Evolutionary conservation across 2,329 filamentous ascomycete species (phyloP).

Genomic region (Emmonsia crescens): DNA sequence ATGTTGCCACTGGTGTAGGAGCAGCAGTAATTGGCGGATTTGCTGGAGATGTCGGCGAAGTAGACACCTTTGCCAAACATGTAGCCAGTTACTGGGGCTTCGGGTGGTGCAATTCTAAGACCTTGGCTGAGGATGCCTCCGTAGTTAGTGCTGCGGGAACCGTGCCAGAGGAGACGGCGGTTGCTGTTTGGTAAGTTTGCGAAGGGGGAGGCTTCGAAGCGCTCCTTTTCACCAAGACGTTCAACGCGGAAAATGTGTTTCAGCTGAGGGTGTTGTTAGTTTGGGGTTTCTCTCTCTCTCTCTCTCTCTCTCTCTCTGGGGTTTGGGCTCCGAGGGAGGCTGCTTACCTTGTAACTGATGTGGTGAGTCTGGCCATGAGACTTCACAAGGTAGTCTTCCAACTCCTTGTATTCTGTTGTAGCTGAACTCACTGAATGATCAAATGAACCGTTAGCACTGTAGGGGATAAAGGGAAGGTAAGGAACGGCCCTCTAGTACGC

Average conservation of each 20-base stretch:
- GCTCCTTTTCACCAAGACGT: conserved; percentile 58
- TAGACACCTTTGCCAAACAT: conserved; percentile 92
- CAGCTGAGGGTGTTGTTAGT: conserved; percentile 32
- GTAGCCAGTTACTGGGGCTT: conserved; percentile 69
- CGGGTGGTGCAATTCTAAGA: conserved; percentile 69
- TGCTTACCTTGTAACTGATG: conserved; percentile 29
- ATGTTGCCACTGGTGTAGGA: conserved; percentile 52
- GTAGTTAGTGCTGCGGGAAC: conserved; percentile 71
- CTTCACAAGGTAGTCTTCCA: conserved; percentile 55
- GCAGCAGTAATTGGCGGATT: conserved; percentile 69
- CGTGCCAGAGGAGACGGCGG: conserved; percentile 76
- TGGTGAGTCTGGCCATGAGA: conserved; percentile 59
- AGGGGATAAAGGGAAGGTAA: not conserved
- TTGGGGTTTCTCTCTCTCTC: conserved; percentile 4
- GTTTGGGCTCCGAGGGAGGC: not conserved
- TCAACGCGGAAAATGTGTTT: conserved; percentile 75
- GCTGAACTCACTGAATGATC: conserved; percentile 38
- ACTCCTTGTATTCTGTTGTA: conserved; percentile 52
- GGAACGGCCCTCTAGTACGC: conserved; percentile 10
- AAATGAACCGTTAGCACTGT: not conserved
- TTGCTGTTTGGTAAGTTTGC: conserved; percentile 47
- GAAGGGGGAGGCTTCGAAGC: conserved; percentile 51
- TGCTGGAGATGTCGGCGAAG: conserved; percentile 72
- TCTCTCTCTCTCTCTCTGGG: conserved; percentile 4
- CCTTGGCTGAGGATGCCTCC: conserved; percentile 81